Evolutionary conservation across 2,329 filamentous ascomycete species (phyloP).

Genomic region (Phaeosphaeriaceae sp.): DNA sequence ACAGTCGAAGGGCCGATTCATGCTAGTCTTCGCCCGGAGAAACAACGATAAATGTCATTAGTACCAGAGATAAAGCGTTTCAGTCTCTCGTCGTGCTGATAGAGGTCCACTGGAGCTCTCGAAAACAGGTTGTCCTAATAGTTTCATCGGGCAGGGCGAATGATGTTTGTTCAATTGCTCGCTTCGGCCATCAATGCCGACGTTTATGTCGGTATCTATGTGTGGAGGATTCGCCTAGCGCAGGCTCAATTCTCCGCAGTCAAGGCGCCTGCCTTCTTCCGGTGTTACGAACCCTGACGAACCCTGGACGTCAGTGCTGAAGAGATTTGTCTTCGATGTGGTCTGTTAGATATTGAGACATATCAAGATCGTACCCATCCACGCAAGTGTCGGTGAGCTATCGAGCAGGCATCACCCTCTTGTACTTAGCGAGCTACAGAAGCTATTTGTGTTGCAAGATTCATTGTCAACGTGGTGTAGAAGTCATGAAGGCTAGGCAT

Average conservation of each 20-base stretch:
- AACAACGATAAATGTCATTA: not conserved
- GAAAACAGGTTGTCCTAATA: not conserved
- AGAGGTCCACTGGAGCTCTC: not conserved
- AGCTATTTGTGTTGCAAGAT: not conserved
- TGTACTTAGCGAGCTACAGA: not conserved
- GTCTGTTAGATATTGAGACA: not conserved
- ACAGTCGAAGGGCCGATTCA: not conserved
- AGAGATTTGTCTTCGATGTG: not conserved
- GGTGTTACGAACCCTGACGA: not conserved
- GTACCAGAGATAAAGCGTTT: not conserved
- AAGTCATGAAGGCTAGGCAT: not conserved
- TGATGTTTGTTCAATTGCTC: not conserved
- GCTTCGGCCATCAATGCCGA: not conserved
- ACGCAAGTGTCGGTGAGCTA: not conserved
- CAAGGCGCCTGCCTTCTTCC: not conserved
- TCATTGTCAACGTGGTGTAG: not conserved
- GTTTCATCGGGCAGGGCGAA: not conserved
- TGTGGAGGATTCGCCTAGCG: not conserved
- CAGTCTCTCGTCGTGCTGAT: not conserved
- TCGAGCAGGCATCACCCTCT: not conserved
- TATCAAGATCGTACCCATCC: not conserved
- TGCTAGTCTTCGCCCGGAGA: not conserved
- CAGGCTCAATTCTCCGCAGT: not conserved
- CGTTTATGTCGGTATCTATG: not conserved
- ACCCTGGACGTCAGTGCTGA: not conserved